Conservation (phyloP, 169 alveolate genomes). For the Eimeria nieschulzi region DNA sequence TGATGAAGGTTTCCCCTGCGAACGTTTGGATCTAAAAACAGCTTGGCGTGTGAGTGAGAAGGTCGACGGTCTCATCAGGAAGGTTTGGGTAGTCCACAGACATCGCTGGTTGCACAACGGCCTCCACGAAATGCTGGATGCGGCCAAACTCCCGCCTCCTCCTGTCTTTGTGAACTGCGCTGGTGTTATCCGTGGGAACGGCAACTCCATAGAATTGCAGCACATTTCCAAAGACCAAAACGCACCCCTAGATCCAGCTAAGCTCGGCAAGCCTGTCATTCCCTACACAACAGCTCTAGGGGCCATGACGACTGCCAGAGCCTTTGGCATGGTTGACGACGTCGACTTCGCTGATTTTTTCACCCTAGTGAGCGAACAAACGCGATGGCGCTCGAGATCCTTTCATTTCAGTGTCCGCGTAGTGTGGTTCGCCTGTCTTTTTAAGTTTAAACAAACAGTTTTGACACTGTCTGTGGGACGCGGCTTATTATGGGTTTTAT, state of each 20-base stretch:
- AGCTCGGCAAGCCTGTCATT: neutral
- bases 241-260: neutral
- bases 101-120: neutral
- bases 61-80: neutral
- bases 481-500: neutral
- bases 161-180: neutral
- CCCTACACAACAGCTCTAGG: conserved; percentile 20
- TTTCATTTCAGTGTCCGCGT: too few relatives aligned
- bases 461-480: neutral
- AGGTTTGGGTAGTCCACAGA: neutral
- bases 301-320: conserved; percentile 7
- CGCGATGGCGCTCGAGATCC: neutral
- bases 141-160: conserved; percentile 1
- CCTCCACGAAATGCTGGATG: neutral
- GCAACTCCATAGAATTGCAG: neutral
- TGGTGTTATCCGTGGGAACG: neutral
- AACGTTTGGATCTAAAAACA: neutral
- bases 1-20: neutral
- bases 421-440: too few relatives aligned
- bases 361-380: neutral
- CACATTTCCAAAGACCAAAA: neutral
- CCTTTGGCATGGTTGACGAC: conserved; percentile 7
- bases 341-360: neutral
- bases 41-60: neutral
- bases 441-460: too few relatives aligned